phyloP scores from a whole-genome alignment of 2,329 filamentous ascomycete species.

The Cladophialophora carrionii region DNA sequence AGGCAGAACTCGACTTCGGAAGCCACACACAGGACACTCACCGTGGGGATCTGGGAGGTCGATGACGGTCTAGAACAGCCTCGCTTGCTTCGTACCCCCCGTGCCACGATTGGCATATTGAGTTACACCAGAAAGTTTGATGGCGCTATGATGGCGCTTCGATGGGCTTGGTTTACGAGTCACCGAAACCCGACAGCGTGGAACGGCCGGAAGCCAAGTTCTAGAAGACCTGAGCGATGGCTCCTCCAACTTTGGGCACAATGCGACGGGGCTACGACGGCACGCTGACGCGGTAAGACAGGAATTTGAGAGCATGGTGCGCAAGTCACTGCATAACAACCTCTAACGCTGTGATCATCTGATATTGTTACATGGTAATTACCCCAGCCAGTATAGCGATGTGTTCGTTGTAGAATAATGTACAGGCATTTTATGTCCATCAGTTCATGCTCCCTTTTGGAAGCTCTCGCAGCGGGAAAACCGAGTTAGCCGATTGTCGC shows the following conservation, averaged over 20 bases:
- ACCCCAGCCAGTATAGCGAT: not conserved
- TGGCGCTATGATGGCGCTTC: constrained; percentile 6
- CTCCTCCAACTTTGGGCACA: not conserved
- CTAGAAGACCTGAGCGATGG: not conserved
- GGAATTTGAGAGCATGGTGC: not conserved
- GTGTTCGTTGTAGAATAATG: constrained; percentile 3
- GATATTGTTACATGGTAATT: constrained; percentile 12
- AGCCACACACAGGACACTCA: not conserved
- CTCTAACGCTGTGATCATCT: not conserved
- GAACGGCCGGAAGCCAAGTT: constrained; percentile 6
- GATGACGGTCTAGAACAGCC: constrained; percentile 12
- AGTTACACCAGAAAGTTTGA: not conserved
- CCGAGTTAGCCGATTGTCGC: not conserved
- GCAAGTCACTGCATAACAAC: not conserved
- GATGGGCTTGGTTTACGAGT: constrained; percentile 2
- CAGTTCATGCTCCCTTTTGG: not conserved
- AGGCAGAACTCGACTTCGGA: not conserved
- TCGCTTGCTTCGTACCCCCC: constrained; percentile 2
- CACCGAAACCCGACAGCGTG: not conserved
- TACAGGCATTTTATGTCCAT: constrained; percentile 7
- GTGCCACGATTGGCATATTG: not conserved
- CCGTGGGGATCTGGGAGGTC: not conserved
- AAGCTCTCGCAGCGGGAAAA: not conserved
- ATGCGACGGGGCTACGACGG: not conserved
- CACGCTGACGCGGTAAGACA: not conserved